Conservation (phyloP, 2,329 filamentous ascomycete genomes). For the Diaporthe batatas region DNA sequence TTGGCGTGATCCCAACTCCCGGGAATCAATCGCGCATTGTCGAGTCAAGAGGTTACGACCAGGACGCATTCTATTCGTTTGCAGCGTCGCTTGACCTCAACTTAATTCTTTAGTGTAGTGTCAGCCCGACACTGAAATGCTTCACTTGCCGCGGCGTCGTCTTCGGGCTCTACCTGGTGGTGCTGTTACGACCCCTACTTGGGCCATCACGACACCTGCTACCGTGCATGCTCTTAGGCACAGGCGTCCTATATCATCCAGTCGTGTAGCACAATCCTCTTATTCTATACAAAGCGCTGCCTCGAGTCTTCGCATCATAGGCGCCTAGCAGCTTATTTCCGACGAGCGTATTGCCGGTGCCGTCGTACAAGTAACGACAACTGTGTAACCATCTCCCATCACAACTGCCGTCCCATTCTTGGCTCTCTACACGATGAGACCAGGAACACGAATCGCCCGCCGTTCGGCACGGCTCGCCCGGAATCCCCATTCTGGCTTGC, state of each 20-base stretch:
- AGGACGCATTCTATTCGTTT: background rate
- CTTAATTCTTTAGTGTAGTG: background rate
- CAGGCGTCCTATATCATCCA: background rate
- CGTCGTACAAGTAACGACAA: background rate
- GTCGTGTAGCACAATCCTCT: background rate
- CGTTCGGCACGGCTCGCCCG: background rate
- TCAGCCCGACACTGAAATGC: too few relatives aligned
- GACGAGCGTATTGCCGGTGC: background rate
- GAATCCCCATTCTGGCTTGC: background rate
- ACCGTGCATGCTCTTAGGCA: background rate
- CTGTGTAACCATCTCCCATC: background rate
- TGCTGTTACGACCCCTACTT: background rate
- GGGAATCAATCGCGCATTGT: background rate
- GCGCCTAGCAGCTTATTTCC: background rate
- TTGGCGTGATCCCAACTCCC: background rate
- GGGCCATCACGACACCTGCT: background rate
- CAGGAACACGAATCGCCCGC: background rate
- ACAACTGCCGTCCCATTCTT: background rate
- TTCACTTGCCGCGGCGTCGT: background rate
- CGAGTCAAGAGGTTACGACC: background rate
- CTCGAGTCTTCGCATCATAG: background rate
- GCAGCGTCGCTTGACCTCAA: background rate
- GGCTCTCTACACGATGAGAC: background rate
- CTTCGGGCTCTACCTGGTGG: too few relatives aligned
- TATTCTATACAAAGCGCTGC: background rate